A percentile compares a stretch with the other conserved stretches of the same genome.
Conservation (phyloP, 441 rosid genomes). For the Erodium chrysanthum region DNA sequence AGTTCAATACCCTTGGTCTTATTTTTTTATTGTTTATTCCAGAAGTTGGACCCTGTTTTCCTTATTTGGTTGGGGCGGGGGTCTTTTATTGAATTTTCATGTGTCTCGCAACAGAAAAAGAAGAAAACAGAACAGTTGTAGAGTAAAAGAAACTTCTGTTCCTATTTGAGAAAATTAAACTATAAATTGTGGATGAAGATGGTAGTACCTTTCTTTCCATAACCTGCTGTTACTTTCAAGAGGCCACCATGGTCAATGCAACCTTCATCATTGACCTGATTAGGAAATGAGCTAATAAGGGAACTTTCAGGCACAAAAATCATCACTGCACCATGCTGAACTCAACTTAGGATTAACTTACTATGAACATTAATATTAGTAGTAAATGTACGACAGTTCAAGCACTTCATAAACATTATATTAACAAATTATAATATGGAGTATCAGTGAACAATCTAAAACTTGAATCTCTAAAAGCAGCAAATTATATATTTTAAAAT, state of each 20-base stretch:
- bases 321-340: not conserved
- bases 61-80: too few species aligned
- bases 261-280: constrained; percentile 50
- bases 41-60: too few species aligned
- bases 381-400: not conserved
- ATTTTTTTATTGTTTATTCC: too few species aligned
- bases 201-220: constrained; percentile 43
- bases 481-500: not conserved
- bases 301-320: not conserved
- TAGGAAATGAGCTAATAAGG: constrained; percentile 12
- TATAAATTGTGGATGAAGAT: not conserved
- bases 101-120: not conserved
- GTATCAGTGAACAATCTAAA: not conserved
- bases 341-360: too few species aligned
- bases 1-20: too few species aligned
- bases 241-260: constrained; percentile 51
- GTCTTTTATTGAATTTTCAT: too few species aligned
- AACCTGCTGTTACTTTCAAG: constrained; percentile 50
- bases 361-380: too few species aligned
- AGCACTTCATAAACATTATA: not conserved
- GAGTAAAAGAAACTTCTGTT: not conserved
- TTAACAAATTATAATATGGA: too few species aligned
- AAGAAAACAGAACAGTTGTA: not conserved
- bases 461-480: not conserved
- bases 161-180: not conserved